Base-by-base conservation (phyloP, 176 grass and related monocot species). In the Alopecurus myosuroides region DNA sequence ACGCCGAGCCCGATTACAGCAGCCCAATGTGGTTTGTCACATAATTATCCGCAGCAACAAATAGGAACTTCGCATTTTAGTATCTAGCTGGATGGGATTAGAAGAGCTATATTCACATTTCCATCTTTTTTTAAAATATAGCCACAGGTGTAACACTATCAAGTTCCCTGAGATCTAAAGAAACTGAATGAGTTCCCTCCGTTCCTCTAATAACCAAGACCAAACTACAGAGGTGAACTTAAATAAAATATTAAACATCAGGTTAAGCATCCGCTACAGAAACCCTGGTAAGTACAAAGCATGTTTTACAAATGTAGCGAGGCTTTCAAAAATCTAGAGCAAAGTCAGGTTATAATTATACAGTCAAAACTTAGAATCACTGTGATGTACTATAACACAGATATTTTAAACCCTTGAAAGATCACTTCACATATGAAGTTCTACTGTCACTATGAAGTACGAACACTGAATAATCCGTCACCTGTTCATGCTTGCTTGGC, bases 401-500 rank as follows among this genome's bases (percentile, higher is more conserved):
- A 80, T 1, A 66, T 33, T 74, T 11, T 36, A 76, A 23, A 9
- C 14, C 34, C 6, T 51, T 22, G 28, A 73, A 70, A 58, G 37
- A 86, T 46, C 18, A 69, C 15, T 68, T 57, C 44, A 33, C 57
- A 61, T 57, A 60, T 65, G 37, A 79, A 69, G 6, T 75, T 25
- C 58, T 39, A 33, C 72, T 83, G 7, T 74, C 75, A 39, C 23
- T 56, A 37, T 65, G 8, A n/a, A 80, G 7, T 36, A 36, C 41
- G 18, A 36, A 75, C 22, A 74, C 19, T 34, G 25, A 81, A 80
- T 57, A 31, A 74, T 76, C 44, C n/a, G 77, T 90, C 48, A 99
- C 97, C 94, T 99, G 79, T 89, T 80, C 76, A 91, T 82, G 74
- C 94, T 94, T 81, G 97, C 97, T 89, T 94, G 92, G 20, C 97